Evolutionary conservation across 257 asterid genomes (phyloP).

Genomic region (Scutellaria galericulata): DNA sequence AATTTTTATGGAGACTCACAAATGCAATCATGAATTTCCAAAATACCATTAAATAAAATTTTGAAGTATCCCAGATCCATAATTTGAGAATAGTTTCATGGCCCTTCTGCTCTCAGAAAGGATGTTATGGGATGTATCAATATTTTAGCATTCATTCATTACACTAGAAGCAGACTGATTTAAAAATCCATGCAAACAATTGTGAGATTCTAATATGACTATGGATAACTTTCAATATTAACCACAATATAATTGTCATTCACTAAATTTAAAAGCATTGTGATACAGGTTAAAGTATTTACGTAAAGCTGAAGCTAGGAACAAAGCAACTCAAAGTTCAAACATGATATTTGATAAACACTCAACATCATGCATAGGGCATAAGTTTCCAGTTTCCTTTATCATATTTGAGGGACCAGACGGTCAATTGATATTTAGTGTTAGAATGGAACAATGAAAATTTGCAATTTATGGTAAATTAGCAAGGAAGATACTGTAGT

Average conservation of each 20-base stretch:
- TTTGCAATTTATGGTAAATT: neutral
- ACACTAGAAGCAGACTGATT: too few relatives aligned
- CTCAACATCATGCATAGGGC: slow-evolving; percentile 1
- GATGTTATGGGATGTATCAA: neutral
- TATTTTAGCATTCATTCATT: neutral
- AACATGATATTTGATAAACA: neutral
- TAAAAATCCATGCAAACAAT: neutral
- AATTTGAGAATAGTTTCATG: too few relatives aligned
- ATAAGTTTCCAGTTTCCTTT: neutral
- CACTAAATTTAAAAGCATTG: neutral
- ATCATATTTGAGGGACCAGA: too few relatives aligned
- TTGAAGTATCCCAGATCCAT: too few relatives aligned
- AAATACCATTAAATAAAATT: too few relatives aligned
- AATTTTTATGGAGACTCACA: too few relatives aligned
- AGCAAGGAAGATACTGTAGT: slow-evolving; percentile 19
- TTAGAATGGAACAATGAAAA: too few relatives aligned
- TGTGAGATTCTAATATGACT: neutral
- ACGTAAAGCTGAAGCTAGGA: neutral
- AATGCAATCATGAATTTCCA: too few relatives aligned
- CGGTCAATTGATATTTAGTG: too few relatives aligned
- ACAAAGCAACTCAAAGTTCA: slow-evolving; percentile 16
- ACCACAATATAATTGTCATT: neutral
- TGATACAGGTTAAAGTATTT: neutral
- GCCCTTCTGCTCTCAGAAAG: too few relatives aligned
- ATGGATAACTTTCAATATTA: neutral